Base-by-base conservation (phyloP, 1,284 basidiomycete genomes). In the Microbotryum lychnidis-dioicae region DNA sequence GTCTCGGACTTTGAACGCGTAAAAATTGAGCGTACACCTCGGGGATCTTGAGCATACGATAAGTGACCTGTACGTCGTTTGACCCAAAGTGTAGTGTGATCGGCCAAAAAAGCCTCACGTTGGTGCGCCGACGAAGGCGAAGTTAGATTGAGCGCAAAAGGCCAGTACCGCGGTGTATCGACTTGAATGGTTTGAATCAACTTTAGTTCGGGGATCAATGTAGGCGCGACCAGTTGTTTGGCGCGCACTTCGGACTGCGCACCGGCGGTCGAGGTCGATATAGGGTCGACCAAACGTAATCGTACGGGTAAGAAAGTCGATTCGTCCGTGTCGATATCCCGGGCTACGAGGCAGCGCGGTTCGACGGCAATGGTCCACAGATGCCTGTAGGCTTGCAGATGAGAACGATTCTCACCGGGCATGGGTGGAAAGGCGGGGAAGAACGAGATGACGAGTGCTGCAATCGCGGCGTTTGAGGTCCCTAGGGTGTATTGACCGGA, bases 361-460 rank as follows among this genome's bases (percentile, higher is more conserved):
- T 98, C 93, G 18, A 89, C 86, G 1, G 96, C 96, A 45, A 98
- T 79, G 3, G 89, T 89, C 96, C 96, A 98, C 31, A 99, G 77
- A 75, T 98, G 94, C 5, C 96, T 83, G 65, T 93, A 83, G 0
- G 92, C 91, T 74, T 97, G 96, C 5, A 97, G 80, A 72, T 91
- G 94, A 47, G 87, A 85, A 63, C 87, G 87, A 76, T 96, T 96
- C 72, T 98, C 93, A 9, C 83, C 83, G 1, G 89, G 86, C 10
- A 81, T 75, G 14, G 84, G 80, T 18, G 90, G 84, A 72, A 89
- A 90, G 14, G 89, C 84, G 3, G 94, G 93, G 75, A 91, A 97
- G 78, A 96, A 91, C 0, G 96, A 84, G 18, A 88, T 83, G 61
- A 92, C 78, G 80, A 99, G 84, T 61, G 85, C 86, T 0, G 93